Percentiles rank a stretch among this genome's conserved stretches.
Evolutionary conservation across 2,329 filamentous ascomycete genomes (phyloP).

Genomic region (Dactylellina haptotyla): DNA sequence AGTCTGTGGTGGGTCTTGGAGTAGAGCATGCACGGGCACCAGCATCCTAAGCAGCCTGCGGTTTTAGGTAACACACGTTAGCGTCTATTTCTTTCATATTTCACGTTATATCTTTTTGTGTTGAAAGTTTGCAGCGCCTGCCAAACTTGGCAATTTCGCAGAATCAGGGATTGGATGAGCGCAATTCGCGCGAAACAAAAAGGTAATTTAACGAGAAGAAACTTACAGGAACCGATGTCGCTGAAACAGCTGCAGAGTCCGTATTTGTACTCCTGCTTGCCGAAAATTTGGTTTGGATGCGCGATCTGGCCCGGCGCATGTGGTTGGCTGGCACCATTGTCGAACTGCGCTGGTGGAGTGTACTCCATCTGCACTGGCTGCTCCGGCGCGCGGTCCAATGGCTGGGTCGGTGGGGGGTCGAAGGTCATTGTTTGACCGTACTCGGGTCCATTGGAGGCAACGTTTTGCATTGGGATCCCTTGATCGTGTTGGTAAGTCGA

Average conservation of each 20-base stretch:
- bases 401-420: slow-evolving; percentile 51
- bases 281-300: slow-evolving; percentile 58
- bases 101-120: slow-evolving; percentile 3
- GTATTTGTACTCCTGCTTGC: slow-evolving; percentile 57
- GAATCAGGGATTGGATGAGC: background rate
- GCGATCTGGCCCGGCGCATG: slow-evolving; percentile 58
- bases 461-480: slow-evolving; percentile 48
- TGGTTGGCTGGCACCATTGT: slow-evolving; percentile 48
- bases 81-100: slow-evolving; percentile 3
- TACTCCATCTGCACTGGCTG: slow-evolving; percentile 45
- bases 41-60: slow-evolving; percentile 57
- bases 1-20: slow-evolving; percentile 58
- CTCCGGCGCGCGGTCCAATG: slow-evolving; percentile 50
- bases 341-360: slow-evolving; percentile 45
- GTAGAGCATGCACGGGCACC: slow-evolving; percentile 59
- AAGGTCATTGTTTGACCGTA: slow-evolving; percentile 51
- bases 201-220: slow-evolving; percentile 3
- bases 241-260: slow-evolving; percentile 57
- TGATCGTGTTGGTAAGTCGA: slow-evolving; percentile 34
- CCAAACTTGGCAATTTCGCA: slow-evolving; percentile 16
- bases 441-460: slow-evolving; percentile 19
- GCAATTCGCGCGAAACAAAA: no score
- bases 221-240: slow-evolving; percentile 58
- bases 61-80: slow-evolving; percentile 16
- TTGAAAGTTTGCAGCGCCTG: slow-evolving; percentile 23